These are phyloP conservation scores for Orbilia blumenaviensis DNA, from an alignment of 2,329 filamentous ascomycete genomes.

Conservation along the genomic window DNA sequence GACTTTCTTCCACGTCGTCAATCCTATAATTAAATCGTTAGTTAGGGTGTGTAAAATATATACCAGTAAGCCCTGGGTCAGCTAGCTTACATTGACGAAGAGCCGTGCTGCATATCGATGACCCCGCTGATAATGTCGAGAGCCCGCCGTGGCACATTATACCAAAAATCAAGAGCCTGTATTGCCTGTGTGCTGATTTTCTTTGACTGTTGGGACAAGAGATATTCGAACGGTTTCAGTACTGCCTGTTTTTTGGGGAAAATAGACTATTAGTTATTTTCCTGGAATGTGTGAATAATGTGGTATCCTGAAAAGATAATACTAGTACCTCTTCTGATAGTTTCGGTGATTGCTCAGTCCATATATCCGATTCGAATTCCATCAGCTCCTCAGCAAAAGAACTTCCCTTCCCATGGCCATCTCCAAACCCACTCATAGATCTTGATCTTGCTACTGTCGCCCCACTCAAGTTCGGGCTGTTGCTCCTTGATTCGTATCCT, in stretches of 20 bases:
- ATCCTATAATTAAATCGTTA: not conserved
- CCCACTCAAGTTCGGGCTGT: not conserved
- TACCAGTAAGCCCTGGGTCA: not conserved
- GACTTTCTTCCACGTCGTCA: slow-evolving; percentile 16
- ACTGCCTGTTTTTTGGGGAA: too few species aligned
- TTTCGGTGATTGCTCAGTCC: not conserved
- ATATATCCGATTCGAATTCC: not conserved
- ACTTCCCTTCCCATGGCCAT: not conserved
- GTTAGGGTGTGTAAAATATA: not conserved
- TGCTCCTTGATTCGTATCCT: not conserved
- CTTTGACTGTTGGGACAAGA: not conserved
- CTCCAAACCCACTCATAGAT: not conserved
- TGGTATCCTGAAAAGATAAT: not conserved
- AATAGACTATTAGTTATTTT: too few species aligned
- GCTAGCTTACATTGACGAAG: slow-evolving; percentile 21
- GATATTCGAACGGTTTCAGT: slow-evolving; percentile 7
- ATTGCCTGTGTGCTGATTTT: slow-evolving; percentile 10
- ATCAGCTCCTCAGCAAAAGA: not conserved
- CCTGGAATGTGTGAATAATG: too few species aligned
- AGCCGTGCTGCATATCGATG: slow-evolving; percentile 17
- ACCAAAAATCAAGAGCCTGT: slow-evolving; percentile 22
- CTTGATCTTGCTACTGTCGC: not conserved
- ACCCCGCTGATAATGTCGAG: slow-evolving; percentile 11
- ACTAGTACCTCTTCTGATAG: slow-evolving; percentile 9
- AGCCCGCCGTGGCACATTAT: slow-evolving; percentile 11